These are phyloP conservation scores for Backusella macrospora DNA, from an alignment of 192 early-diverging fungal genomes.

Conservation along the genomic window DNA sequence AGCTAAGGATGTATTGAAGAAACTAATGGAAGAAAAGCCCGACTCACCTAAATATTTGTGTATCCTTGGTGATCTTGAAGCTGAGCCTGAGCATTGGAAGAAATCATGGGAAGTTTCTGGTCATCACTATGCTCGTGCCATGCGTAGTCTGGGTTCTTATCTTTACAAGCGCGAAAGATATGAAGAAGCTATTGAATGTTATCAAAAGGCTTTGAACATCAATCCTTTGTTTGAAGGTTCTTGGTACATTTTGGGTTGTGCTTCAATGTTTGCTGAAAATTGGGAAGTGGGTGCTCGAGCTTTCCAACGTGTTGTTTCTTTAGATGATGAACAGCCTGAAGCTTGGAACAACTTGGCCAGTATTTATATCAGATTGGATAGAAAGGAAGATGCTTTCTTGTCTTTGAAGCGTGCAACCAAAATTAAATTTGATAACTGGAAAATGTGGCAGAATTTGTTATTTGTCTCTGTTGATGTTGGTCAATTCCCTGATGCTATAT, in stretches of 20 bases:
- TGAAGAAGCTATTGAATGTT: constrained; percentile 68
- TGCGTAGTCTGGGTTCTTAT: constrained; percentile 89
- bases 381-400: constrained; percentile 78
- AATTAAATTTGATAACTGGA: constrained; percentile 79
- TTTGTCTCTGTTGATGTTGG: constrained; percentile 75
- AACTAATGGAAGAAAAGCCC: constrained; percentile 62
- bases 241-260: constrained; percentile 97
- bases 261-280: constrained; percentile 78
- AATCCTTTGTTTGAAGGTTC: constrained; percentile 95
- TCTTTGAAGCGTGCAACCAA: constrained; percentile 83
- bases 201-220: constrained; percentile 80
- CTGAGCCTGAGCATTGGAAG: constrained; percentile 76
- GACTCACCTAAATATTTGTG: constrained; percentile 86
- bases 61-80: constrained; percentile 85
- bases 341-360: constrained; percentile 97
- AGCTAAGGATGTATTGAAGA: constrained; percentile 79
- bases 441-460: constrained; percentile 95
- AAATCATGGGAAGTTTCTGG: constrained; percentile 90
- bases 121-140: constrained; percentile 84
- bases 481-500: constrained; percentile 82
- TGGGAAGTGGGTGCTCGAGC: constrained; percentile 76
- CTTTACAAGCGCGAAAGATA: constrained; percentile 73
- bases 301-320: constrained; percentile 70
- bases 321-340: constrained; percentile 87
- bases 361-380: constrained; percentile 70